Percentiles rank a stretch among this genome's conserved stretches.
Evolutionary conservation across 768 basidiomycete species (phyloP).

Genomic region (Auriscalpium orientale): DNA sequence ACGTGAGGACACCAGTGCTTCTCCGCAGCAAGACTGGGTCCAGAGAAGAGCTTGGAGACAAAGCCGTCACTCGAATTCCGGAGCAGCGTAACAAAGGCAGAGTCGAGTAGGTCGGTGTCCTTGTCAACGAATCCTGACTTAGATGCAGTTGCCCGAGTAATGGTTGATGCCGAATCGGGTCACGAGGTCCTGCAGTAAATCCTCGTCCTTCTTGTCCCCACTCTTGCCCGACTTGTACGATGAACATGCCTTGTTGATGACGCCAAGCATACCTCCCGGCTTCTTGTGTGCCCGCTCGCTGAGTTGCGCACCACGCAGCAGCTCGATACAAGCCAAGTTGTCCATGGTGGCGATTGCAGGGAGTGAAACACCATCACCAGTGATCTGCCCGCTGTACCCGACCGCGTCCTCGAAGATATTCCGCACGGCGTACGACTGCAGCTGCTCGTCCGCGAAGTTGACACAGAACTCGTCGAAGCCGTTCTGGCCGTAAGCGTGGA

Average conservation of each 20-base stretch:
- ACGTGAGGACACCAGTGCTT: slow-evolving; percentile 74
- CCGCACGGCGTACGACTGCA: slow-evolving; percentile 72
- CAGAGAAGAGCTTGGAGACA: slow-evolving; percentile 74
- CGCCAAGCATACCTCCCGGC: slow-evolving; percentile 70
- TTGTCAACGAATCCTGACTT: slow-evolving; percentile 67
- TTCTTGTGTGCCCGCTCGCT: slow-evolving; percentile 63
- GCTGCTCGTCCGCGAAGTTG: slow-evolving; percentile 79
- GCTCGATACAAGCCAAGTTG: slow-evolving; percentile 76
- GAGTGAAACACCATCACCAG: slow-evolving; percentile 58
- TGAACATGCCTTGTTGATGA: slow-evolving; percentile 67
- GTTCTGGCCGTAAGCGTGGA: slow-evolving; percentile 74
- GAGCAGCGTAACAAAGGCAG: slow-evolving; percentile 73
- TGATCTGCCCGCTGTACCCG: slow-evolving; percentile 55
- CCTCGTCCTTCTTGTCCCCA: slow-evolving; percentile 61
- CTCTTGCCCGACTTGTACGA: slow-evolving; percentile 75
- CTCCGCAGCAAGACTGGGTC: slow-evolving; percentile 78
- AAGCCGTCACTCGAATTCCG: slow-evolving; percentile 66
- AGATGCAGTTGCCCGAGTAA: slow-evolving; percentile 67
- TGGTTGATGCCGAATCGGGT: slow-evolving; percentile 79
- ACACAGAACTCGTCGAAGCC: slow-evolving; percentile 80
- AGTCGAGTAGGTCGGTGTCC: slow-evolving; percentile 71
- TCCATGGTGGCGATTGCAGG: slow-evolving; percentile 69
- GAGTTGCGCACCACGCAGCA: slow-evolving; percentile 66
- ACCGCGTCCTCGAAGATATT: slow-evolving; percentile 65
- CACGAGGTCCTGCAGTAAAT: slow-evolving; percentile 61